Base-by-base conservation (phyloP, 352 stramenopile genomes). In the Phytophthora brassicae region DNA sequence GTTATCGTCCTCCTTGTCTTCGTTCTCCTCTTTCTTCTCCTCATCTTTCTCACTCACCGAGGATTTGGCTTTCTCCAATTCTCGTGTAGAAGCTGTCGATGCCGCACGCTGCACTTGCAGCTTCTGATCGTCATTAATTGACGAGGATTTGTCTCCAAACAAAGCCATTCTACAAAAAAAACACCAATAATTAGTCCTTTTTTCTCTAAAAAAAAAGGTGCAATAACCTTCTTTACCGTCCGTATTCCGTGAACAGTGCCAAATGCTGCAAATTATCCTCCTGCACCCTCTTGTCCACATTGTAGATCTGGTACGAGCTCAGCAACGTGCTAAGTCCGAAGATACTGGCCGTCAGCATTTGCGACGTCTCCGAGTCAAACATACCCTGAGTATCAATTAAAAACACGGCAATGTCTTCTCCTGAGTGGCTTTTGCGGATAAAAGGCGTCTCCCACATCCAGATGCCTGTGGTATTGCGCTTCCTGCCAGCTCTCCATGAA, bases 201-300 rank as follows among this genome's bases (percentile, higher is more conserved):
- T 38, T 41, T 33, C 6, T n/a, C n/a, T n/a, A n/a, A n/a, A 9
- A 31, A 31, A 31, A 31, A 31, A 31, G 26, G 26, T 31, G 26
- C 4, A 31, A 31, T 8, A 31, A 31, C n/a, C n/a, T n/a, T n/a
- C n/a, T n/a, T n/a, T n/a, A 96, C 69, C 95, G 77, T 42, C 96
- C 97, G 72, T 99, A 99, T 89, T 99, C 98, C 19, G 91, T 98
- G 76, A 99, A 99, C n/a, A 99, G 80, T 16, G 97, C 97, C 33
- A 99, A 75, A 68, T 99, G 97, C 86, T 99, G 97, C 61, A 99
- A 75, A 73, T 99, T 98, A 75, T 99, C 98, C 77, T 99, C 98
- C 64, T 99, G 96, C 48, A 99, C 98, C 48, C 96, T 79, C 75
- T 99, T 99, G 74, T 99, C 94, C 17, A 99, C 95, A 79, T 99